Evolutionary conservation across 306 rosid genomes (phyloP).

Genomic region (Abrus pulchellus): DNA sequence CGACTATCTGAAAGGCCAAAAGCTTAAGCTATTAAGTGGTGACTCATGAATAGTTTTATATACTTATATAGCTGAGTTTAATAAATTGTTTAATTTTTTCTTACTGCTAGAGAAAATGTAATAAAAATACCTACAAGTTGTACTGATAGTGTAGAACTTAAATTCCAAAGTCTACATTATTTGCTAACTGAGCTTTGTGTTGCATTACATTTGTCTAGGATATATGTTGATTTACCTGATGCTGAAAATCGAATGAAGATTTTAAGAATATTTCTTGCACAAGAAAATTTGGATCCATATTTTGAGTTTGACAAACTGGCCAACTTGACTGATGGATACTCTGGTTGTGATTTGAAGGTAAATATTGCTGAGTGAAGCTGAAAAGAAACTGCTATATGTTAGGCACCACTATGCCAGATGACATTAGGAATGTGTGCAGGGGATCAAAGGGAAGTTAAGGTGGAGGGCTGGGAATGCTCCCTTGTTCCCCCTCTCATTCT

Average conservation of each 20-base stretch:
- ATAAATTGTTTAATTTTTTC: not conserved
- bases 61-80: not conserved
- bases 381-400: constrained; percentile 3
- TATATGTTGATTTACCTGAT: constrained; percentile 95
- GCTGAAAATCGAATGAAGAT: constrained; percentile 89
- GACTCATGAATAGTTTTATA: not conserved
- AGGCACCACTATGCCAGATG: constrained; percentile 1
- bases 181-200: constrained; percentile 40
- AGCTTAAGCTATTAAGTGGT: not conserved
- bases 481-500: constrained; percentile 18
- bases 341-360: constrained; percentile 99
- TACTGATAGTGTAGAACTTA: not conserved
- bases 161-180: not conserved
- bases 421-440: not conserved
- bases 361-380: constrained; percentile 15
- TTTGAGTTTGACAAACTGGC: constrained; percentile 87
- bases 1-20: not conserved
- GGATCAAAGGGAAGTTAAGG: not conserved
- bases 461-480: constrained; percentile 1
- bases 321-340: constrained; percentile 88
- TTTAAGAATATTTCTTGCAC: constrained; percentile 84
- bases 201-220: constrained; percentile 59
- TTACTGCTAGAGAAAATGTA: not conserved
- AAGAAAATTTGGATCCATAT: constrained; percentile 74
- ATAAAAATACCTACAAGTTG: not conserved